phyloP scores from a whole-genome alignment of 2,329 filamentous ascomycete genomes.

The Aspergillus sp. region DNA sequence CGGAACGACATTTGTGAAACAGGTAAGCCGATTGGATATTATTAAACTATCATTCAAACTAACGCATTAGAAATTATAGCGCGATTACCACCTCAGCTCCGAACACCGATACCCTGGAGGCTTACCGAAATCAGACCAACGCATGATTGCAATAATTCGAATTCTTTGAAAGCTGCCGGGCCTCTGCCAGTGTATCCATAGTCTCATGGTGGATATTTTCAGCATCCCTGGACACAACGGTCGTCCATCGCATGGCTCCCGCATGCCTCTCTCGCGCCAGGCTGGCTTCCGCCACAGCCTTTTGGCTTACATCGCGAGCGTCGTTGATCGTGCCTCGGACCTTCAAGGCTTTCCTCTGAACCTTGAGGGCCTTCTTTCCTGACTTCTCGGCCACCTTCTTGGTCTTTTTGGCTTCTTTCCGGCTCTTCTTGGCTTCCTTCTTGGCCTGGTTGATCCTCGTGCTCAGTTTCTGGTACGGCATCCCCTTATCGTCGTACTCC shows the following conservation, averaged over 20 bases:
- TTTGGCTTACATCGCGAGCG: no score
- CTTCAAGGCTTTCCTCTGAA: background rate
- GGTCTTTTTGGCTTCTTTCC: constrained; percentile 1
- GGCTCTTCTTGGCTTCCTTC: constrained; percentile 2
- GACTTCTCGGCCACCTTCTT: constrained; percentile 1
- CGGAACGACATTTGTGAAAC: no score
- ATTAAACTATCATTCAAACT: no score
- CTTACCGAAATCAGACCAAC: background rate
- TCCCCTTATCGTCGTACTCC: background rate
- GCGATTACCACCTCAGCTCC: no score
- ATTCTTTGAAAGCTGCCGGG: background rate
- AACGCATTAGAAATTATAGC: no score
- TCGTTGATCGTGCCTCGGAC: background rate
- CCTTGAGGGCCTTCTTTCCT: background rate
- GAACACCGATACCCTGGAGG: no score
- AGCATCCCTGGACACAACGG: background rate
- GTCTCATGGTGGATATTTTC: background rate
- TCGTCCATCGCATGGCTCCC: background rate
- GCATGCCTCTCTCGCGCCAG: background rate
- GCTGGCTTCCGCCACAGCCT: no score
- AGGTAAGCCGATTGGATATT: no score
- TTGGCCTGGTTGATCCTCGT: constrained; percentile 1
- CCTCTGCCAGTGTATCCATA: background rate
- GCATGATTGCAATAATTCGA: background rate
- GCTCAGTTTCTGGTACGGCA: background rate